Base-by-base conservation (phyloP, 1,284 basidiomycete species). In the Volvariella surrecta region DNA sequence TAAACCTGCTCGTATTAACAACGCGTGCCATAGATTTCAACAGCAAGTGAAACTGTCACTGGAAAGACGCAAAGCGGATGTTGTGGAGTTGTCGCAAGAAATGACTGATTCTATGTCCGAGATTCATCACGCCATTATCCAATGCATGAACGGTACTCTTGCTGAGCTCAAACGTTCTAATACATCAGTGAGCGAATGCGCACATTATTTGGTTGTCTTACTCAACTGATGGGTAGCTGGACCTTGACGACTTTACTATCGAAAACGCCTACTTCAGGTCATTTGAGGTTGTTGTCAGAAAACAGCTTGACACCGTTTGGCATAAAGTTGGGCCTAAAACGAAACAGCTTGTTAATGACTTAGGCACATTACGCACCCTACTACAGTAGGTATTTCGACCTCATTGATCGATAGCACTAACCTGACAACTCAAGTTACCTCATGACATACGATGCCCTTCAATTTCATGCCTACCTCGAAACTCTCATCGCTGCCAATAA, bases 231-330 rank as follows among this genome's bases (percentile, higher is more conserved):
- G 7, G 24, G 6, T 24, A 97, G 86, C 79, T 97, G 11, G 95
- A 99, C 47, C 71, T 97, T 7, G 96, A 99, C 51, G 93, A 98
- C 52, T 71, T 97, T 47, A 94, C 79, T 3, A 77, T 98, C 38
- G 90, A 97, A 55, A 95, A 90, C 53, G 90, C 92, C 0, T 93
- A 99, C 54, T 98, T 98, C 63, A 79, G 83, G 21, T 91, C 88
- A 1, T 99, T 99, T 57, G 95, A 99, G 56, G 71, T 80, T 17
- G 74, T 96, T 42, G 92, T 98, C 1, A 79, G 94, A 7, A 77
- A 82, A 35, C 89, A 93, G 54, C 77, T 99, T 3, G 89, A 96
- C 58, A 78, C 93, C 0, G 85, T 97, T 3, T 99, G 96, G 96
- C 93, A 99, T 61, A 89, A 91, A 61, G 90, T 97, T 19, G 90